Conservation (phyloP, 2,329 filamentous ascomycete genomes). For the Chrysoporthe cubensis region DNA sequence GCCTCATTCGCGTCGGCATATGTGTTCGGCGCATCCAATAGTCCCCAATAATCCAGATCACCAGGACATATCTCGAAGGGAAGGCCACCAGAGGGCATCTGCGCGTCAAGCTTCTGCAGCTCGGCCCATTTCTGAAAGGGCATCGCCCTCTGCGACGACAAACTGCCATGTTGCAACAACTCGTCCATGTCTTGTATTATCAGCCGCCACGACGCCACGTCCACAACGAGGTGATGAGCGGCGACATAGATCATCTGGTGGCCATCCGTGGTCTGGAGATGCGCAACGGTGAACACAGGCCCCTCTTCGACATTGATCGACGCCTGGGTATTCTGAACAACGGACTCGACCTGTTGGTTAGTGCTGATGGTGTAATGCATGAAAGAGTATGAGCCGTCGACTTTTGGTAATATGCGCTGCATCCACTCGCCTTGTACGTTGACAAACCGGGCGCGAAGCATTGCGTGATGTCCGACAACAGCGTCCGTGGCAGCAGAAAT, state of each 20-base stretch:
- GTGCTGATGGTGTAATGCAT: constrained; percentile 46
- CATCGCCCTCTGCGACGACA: constrained; percentile 49
- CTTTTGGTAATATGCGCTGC: constrained; percentile 47
- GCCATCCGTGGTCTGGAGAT: constrained; percentile 50
- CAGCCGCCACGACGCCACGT: constrained; percentile 55
- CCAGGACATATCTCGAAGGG: constrained; percentile 46
- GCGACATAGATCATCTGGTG: constrained; percentile 53
- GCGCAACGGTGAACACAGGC: constrained; percentile 54
- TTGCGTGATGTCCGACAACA: constrained; percentile 53
- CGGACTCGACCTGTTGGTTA: constrained; percentile 45
- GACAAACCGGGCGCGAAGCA: constrained; percentile 54
- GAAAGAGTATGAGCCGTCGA: constrained; percentile 49
- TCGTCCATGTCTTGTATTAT: constrained; percentile 55
- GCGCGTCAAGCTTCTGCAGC: constrained; percentile 41
- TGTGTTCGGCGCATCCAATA: constrained; percentile 47
- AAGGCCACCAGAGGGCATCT: constrained; percentile 32
- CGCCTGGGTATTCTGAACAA: constrained; percentile 47
- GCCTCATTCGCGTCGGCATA: constrained; percentile 48
- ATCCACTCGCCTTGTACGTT: constrained; percentile 47
- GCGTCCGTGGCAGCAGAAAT: constrained; percentile 53
- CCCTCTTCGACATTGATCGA: constrained; percentile 54
- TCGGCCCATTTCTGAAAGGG: constrained; percentile 56
- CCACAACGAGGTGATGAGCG: constrained; percentile 57
- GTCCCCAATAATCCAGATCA: constrained; percentile 53
- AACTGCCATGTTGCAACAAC: constrained; percentile 48